These are phyloP conservation scores for Pichia sporocuriosa DNA, from an alignment of 805 yeast genomes.

Conservation along the genomic window DNA sequence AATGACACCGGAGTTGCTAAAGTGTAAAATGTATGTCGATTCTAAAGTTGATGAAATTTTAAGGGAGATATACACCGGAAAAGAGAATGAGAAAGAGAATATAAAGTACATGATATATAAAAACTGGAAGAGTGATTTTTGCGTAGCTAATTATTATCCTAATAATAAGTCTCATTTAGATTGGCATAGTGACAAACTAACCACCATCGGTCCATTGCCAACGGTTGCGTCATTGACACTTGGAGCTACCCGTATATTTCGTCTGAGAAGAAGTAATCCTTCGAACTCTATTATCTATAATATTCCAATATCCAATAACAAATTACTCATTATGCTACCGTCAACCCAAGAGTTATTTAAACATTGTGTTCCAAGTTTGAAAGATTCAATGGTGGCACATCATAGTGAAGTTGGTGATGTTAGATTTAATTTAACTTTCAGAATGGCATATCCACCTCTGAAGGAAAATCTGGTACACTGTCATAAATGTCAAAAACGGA, in stretches of 20 bases:
- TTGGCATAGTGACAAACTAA: slow-evolving; percentile 72
- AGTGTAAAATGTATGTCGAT: slow-evolving; percentile 14
- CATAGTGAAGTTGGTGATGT: slow-evolving; percentile 44
- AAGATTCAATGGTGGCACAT: slow-evolving; percentile 28
- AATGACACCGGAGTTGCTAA: slow-evolving; percentile 13
- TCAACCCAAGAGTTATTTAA: slow-evolving; percentile 73
- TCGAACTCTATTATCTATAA: slow-evolving; percentile 34
- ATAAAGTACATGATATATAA: slow-evolving; percentile 29
- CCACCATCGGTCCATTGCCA: slow-evolving; percentile 67
- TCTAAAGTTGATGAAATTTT: slow-evolving; percentile 18
- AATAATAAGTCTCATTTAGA: slow-evolving; percentile 47
- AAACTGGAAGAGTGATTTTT: slow-evolving; percentile 48
- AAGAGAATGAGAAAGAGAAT: slow-evolving; percentile 21
- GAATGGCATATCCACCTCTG: slow-evolving; percentile 43
- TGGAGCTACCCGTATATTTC: slow-evolving; percentile 65
- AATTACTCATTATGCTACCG: slow-evolving; percentile 65
- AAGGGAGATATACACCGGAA: slow-evolving; percentile 11
- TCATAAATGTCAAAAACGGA: slow-evolving; percentile 32
- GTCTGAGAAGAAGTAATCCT: slow-evolving; percentile 38
- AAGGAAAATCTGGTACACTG: slow-evolving; percentile 37
- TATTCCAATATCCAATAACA: slow-evolving; percentile 63
- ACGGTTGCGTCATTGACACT: slow-evolving; percentile 59
- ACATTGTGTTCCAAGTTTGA: slow-evolving; percentile 51
- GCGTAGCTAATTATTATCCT: slow-evolving; percentile 52
- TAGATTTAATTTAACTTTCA: slow-evolving; percentile 60